These are phyloP conservation scores for Knufia petricola DNA, from an alignment of 2,329 filamentous ascomycete genomes.

Conservation along the genomic window DNA sequence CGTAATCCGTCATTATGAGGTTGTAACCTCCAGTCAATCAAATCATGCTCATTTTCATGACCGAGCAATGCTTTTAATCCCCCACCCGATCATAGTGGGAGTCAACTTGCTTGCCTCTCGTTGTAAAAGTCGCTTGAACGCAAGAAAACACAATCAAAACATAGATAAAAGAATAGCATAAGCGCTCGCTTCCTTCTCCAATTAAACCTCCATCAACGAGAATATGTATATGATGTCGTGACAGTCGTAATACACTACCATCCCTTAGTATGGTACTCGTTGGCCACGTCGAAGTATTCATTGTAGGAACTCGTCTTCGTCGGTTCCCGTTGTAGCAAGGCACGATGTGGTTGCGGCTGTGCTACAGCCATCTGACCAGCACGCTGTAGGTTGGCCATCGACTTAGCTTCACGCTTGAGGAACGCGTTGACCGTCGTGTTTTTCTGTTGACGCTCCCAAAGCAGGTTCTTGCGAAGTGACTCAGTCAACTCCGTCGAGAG, in stretches of 20 bases:
- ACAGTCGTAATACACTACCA: constrained; percentile 47
- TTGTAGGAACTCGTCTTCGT: constrained; percentile 65
- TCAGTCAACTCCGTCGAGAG: constrained; percentile 88
- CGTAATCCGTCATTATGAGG: neutral
- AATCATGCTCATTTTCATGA: neutral
- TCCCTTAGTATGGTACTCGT: constrained; percentile 75
- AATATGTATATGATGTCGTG: constrained; percentile 6
- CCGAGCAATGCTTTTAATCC: neutral
- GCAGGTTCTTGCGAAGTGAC: constrained; percentile 77
- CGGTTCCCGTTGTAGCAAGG: constrained; percentile 46
- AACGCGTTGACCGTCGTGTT: constrained; percentile 80
- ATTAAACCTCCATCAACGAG: constrained; percentile 1
- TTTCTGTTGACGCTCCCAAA: constrained; percentile 94
- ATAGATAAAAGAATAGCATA: constrained; percentile 13
- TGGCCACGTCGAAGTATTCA: constrained; percentile 73
- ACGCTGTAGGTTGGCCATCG: constrained; percentile 78
- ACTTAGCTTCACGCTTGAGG: constrained; percentile 81
- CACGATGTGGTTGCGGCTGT: constrained; percentile 42
- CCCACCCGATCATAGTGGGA: neutral
- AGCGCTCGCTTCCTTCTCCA: constrained; percentile 12
- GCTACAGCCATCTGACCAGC: constrained; percentile 48
- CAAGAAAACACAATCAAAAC: constrained; percentile 12
- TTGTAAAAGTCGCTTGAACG: constrained; percentile 8
- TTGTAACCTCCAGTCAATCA: neutral
- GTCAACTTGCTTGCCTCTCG: neutral